A percentile compares a stretch with the other conserved stretches of the same genome.
These are phyloP conservation scores for Neonectria punicea DNA, from an alignment of 2,329 filamentous ascomycete species.

Conservation along the genomic window DNA sequence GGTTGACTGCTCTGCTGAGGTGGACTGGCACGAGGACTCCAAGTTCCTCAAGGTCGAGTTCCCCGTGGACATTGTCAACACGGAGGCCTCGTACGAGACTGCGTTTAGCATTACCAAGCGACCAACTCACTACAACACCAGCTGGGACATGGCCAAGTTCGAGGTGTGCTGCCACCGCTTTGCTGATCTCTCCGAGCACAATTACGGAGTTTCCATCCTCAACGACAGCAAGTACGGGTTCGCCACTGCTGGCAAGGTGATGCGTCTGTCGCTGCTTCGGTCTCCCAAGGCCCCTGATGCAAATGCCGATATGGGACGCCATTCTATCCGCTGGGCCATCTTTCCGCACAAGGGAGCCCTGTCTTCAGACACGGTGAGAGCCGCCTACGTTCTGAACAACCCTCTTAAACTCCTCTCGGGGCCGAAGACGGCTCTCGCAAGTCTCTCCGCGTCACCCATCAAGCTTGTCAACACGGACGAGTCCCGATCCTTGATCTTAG, in stretches of 20 bases:
- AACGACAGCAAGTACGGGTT: conserved; percentile 98
- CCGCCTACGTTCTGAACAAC: conserved; percentile 91
- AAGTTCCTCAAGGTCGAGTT: conserved; percentile 99
- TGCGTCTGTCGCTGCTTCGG: conserved; percentile 88
- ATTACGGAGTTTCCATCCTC: conserved; percentile 90
- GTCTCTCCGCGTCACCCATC: conserved; percentile 60
- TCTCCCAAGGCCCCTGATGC: conserved; percentile 93
- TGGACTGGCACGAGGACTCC: conserved; percentile 98
- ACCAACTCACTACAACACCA: conserved; percentile 97
- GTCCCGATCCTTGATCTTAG: conserved; percentile 76
- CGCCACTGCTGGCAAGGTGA: conserved; percentile 86
- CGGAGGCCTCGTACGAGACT: conserved; percentile 93
- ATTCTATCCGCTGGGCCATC: conserved; percentile 90
- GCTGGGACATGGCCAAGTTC: conserved; percentile 98
- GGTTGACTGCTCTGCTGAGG: conserved; percentile 83
- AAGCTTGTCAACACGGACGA: conserved; percentile 69
- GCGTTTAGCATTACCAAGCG: conserved; percentile 90
- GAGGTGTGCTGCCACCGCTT: conserved; percentile 97
- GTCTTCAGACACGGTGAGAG: conserved; percentile 78
- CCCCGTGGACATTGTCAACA: conserved; percentile 89
- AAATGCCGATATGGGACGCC: conserved; percentile 92
- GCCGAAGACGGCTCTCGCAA: conserved; percentile 41
- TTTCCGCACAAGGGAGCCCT: conserved; percentile 83
- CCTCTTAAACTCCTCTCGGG: conserved; percentile 64
- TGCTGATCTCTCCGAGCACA: conserved; percentile 87